These are phyloP conservation scores for Chenopodium album DNA, from an alignment of 148 eudicot species.

Conservation along the genomic window DNA sequence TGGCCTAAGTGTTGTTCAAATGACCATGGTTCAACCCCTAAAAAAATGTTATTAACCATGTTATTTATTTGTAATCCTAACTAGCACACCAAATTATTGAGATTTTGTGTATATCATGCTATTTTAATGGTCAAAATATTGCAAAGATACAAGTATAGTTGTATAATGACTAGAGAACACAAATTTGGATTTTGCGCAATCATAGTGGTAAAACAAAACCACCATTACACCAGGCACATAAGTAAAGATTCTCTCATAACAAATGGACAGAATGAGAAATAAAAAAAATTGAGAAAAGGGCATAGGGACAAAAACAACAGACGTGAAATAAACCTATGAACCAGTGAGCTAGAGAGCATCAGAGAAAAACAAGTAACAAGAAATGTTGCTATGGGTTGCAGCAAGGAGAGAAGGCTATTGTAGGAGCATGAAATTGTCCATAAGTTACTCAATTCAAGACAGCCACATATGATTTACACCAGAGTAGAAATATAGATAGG, in stretches of 20 bases:
- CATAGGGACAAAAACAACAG: background rate
- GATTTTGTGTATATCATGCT: background rate
- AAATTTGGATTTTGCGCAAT: background rate
- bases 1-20: constrained; percentile 85
- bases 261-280: background rate
- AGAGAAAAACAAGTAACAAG: background rate
- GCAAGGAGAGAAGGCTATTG: background rate
- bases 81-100: background rate
- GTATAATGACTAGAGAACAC: background rate
- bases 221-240: background rate
- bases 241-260: background rate
- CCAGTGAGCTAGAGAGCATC: too few relatives aligned
- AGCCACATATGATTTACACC: background rate
- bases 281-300: background rate
- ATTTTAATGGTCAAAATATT: background rate
- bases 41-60: constrained; percentile 13
- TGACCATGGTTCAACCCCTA: constrained; percentile 95
- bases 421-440: background rate
- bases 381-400: constrained; percentile 7
- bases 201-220: background rate
- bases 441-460: background rate
- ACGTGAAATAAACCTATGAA: background rate
- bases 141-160: background rate
- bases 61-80: background rate
- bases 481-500: background rate